Evolutionary conservation across 371 early-diverging fungal species (phyloP).

Genomic region (Syncephalis plumigaleata): DNA sequence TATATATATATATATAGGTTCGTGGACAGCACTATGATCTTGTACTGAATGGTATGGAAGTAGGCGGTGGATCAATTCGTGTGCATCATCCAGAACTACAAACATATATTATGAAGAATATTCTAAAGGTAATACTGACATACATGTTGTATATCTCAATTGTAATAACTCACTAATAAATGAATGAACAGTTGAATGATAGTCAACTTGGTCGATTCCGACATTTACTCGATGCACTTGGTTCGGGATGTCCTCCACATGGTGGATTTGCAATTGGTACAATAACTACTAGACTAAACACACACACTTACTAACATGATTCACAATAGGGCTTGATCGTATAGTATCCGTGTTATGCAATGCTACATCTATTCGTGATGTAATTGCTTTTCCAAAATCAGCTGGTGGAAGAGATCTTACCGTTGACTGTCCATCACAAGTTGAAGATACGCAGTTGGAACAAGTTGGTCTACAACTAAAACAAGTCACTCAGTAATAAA

Average conservation of each 20-base stretch:
- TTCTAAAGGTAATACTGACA: conserved; percentile 28
- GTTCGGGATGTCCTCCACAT: conserved; percentile 81
- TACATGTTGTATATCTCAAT: background rate
- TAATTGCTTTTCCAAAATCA: conserved; percentile 87
- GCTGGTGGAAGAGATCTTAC: conserved; percentile 67
- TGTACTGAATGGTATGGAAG: conserved; percentile 79
- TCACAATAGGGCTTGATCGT: conserved; percentile 66
- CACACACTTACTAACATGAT: background rate
- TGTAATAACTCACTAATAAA: conserved; percentile 1
- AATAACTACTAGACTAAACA: background rate
- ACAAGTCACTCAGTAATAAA: no score
- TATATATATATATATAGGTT: no score
- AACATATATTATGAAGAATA: conserved; percentile 43
- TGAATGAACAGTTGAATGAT: conserved; percentile 15
- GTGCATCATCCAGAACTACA: conserved; percentile 70
- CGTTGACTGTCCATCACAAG: conserved; percentile 49
- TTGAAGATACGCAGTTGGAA: background rate
- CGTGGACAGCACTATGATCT: conserved; percentile 81
- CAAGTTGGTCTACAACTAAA: no score
- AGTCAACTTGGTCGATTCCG: conserved; percentile 44
- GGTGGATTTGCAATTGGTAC: conserved; percentile 75
- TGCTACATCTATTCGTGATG: conserved; percentile 63
- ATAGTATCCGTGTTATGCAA: conserved; percentile 60
- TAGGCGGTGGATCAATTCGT: conserved; percentile 86
- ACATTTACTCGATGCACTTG: conserved; percentile 67